Percentiles rank a stretch among this genome's conserved stretches.
phyloP scores from a whole-genome alignment of 164 flowering plant species.

The Vitis rupestris region DNA sequence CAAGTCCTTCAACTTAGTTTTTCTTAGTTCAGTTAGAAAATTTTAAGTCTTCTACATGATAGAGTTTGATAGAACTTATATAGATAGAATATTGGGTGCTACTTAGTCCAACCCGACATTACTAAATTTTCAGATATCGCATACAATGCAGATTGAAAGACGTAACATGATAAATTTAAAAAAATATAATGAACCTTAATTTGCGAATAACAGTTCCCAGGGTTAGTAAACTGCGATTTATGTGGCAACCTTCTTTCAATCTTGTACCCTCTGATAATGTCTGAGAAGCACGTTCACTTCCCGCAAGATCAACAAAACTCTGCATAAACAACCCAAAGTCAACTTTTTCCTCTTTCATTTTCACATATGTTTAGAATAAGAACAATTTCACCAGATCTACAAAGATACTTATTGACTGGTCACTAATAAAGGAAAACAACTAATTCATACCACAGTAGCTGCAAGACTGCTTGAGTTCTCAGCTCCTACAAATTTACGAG shows the following conservation, averaged over 20 bases:
- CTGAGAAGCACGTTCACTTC: slow-evolving; percentile 98
- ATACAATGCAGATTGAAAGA: not conserved
- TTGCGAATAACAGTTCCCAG: slow-evolving; percentile 94
- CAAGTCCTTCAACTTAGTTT: too few relatives aligned
- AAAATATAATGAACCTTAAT: slow-evolving; percentile 52
- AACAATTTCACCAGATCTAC: not conserved
- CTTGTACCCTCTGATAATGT: slow-evolving; percentile 78
- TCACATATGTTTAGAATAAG: not conserved
- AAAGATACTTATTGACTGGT: not conserved
- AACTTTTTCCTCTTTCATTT: not conserved
- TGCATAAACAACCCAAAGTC: slow-evolving; percentile 24
- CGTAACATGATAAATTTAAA: not conserved
- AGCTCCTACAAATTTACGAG: slow-evolving; percentile 45
- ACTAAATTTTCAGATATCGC: too few relatives aligned
- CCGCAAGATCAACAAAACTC: slow-evolving; percentile 98
- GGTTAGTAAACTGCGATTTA: slow-evolving; percentile 90
- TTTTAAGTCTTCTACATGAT: too few relatives aligned
- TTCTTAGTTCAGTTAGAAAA: too few relatives aligned
- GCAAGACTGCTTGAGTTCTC: slow-evolving; percentile 63
- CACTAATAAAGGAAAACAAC: not conserved
- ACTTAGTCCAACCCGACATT: too few relatives aligned
- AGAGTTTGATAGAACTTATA: too few relatives aligned
- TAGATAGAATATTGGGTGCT: too few relatives aligned
- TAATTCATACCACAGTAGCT: slow-evolving; percentile 79
- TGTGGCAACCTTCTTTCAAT: slow-evolving; percentile 96